phyloP scores from a whole-genome alignment of 163 green algal genomes.

The Chlorella variabilis region DNA sequence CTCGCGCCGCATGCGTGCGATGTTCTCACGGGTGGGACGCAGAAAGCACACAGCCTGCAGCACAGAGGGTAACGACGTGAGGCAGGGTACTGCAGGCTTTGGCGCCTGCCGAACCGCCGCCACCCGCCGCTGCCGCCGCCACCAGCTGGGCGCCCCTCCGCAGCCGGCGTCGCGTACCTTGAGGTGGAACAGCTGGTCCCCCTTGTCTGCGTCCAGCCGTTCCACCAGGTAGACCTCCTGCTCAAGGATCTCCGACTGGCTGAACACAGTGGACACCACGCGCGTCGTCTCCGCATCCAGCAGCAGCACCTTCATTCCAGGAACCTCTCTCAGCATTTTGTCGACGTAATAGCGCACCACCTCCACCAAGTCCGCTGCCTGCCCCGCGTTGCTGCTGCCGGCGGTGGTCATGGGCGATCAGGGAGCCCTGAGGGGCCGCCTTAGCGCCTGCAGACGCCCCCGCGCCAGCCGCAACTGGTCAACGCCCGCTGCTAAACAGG shows the following conservation, averaged over 20 bases:
- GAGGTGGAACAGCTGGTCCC: constrained; percentile 78
- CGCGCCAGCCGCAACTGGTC: neutral
- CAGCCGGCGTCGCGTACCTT: constrained; percentile 65
- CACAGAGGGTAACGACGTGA: too few relatives aligned
- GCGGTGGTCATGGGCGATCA: neutral
- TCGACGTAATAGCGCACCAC: constrained; percentile 83
- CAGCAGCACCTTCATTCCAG: constrained; percentile 95
- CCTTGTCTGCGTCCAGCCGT: constrained; percentile 69
- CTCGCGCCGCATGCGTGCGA: constrained; percentile 85
- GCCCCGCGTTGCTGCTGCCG: neutral
- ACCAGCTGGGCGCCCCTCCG: neutral
- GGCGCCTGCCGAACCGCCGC: neutral
- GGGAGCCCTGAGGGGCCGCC: neutral
- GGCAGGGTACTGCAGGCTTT: neutral
- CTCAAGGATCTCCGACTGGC: constrained; percentile 91
- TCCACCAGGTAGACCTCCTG: constrained; percentile 95
- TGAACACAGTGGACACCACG: constrained; percentile 77
- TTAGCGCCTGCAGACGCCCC: neutral
- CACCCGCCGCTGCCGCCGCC: too few relatives aligned
- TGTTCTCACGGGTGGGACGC: constrained; percentile 93
- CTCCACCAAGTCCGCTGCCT: constrained; percentile 65
- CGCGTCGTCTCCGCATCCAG: constrained; percentile 92
- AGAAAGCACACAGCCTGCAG: constrained; percentile 92
- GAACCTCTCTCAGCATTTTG: constrained; percentile 70
- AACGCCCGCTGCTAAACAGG: neutral